Evolutionary conservation across 768 basidiomycete species (phyloP).

Genomic region (Mycena chlorophos): DNA sequence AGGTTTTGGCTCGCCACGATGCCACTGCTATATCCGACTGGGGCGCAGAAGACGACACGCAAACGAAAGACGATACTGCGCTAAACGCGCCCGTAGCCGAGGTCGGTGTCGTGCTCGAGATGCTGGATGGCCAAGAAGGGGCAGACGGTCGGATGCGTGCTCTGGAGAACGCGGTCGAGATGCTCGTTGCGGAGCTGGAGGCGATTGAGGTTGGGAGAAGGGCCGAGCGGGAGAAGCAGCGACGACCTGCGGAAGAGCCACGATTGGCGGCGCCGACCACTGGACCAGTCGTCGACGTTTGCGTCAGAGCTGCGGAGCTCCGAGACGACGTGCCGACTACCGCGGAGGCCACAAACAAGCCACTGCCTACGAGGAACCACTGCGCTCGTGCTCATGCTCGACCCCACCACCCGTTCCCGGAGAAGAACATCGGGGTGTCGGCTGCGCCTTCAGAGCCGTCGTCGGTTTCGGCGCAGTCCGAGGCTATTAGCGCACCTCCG

Average conservation of each 20-base stretch:
- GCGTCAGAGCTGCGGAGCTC: no score
- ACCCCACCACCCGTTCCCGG: no score
- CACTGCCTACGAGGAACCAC: no score
- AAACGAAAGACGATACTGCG: slow-evolving; percentile 43
- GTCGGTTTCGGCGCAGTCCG: no score
- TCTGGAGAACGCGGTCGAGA: slow-evolving; percentile 49
- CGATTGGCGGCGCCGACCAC: not conserved
- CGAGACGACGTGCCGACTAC: no score
- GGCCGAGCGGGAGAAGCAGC: slow-evolving; percentile 5
- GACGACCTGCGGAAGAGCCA: not conserved
- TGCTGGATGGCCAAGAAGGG: slow-evolving; percentile 40
- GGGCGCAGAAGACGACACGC: no score
- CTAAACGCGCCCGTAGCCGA: slow-evolving; percentile 32
- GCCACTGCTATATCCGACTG: no score
- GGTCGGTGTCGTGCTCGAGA: slow-evolving; percentile 34
- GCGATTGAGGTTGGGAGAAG: slow-evolving; percentile 30
- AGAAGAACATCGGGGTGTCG: no score
- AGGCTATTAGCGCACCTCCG: no score
- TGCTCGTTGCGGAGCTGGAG: slow-evolving; percentile 59
- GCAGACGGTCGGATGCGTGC: slow-evolving; percentile 53
- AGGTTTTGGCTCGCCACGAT: slow-evolving; percentile 61
- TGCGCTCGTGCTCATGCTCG: no score
- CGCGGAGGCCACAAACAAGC: no score
- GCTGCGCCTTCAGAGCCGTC: no score
- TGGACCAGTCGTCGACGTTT: not conserved